Percentiles rank a stretch among this genome's conserved stretches.
These are phyloP conservation scores for Gymnopilus dilepis DNA, from an alignment of 768 basidiomycete species.

Conservation along the genomic window DNA sequence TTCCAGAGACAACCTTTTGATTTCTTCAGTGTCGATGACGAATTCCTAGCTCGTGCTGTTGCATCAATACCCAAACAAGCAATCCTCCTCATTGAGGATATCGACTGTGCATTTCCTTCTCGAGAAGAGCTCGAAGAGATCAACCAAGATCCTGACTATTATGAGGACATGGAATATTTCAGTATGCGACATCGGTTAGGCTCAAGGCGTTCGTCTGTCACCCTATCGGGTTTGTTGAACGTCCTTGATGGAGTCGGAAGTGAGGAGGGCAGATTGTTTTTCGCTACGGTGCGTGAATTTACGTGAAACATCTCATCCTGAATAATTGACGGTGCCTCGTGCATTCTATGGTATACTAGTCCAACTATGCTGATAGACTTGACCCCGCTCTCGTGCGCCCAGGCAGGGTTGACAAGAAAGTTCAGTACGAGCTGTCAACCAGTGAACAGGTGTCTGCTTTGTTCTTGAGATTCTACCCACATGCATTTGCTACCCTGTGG, in stretches of 20 bases:
- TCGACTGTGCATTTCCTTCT: constrained; percentile 62
- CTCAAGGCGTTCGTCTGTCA: constrained; percentile 41
- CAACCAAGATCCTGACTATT: no score
- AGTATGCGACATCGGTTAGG: constrained; percentile 8
- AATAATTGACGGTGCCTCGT: not conserved
- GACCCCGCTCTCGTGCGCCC: constrained; percentile 62
- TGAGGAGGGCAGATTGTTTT: constrained; percentile 65
- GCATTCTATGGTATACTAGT: constrained; percentile 34
- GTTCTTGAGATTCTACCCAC: constrained; percentile 58
- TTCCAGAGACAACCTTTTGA: constrained; percentile 9
- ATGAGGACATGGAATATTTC: not conserved
- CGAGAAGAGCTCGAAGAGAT: constrained; percentile 40
- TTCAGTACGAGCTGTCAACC: constrained; percentile 56
- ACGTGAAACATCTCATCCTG: not conserved
- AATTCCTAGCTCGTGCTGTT: constrained; percentile 49
- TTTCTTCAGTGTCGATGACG: constrained; percentile 51
- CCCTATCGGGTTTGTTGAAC: constrained; percentile 61
- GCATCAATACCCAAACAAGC: constrained; percentile 54
- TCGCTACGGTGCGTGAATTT: constrained; percentile 52
- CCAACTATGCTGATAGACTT: constrained; percentile 58
- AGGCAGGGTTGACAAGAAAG: constrained; percentile 59
- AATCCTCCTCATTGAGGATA: constrained; percentile 66
- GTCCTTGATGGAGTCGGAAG: constrained; percentile 65
- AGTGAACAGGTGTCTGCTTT: constrained; percentile 49
- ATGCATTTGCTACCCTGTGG: constrained; percentile 26